Percentiles rank a stretch among this genome's conserved stretches.
These are phyloP conservation scores for Iodosphaeria phyllophila DNA, from an alignment of 2,329 filamentous ascomycete species.

Conservation along the genomic window DNA sequence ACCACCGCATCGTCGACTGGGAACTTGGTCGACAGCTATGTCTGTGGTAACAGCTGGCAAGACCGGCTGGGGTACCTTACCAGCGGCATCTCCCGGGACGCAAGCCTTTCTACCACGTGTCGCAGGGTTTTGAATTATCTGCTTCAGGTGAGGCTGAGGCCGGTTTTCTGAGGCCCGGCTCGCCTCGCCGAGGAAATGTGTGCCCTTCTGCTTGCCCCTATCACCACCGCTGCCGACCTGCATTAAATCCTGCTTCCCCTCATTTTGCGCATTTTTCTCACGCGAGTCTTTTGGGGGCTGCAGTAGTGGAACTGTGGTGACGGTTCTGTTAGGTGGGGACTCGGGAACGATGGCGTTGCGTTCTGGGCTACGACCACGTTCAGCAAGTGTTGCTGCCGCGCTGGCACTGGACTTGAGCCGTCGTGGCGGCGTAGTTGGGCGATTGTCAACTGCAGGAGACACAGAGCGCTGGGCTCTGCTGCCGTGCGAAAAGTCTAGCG, in stretches of 20 bases:
- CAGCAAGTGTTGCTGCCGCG: no score
- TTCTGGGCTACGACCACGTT: no score
- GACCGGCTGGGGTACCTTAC: conserved; percentile 22
- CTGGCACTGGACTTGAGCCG: no score
- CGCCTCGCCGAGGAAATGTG: background rate
- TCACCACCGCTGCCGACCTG: no score
- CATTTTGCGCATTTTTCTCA: background rate
- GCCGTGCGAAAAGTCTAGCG: no score
- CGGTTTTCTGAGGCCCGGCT: background rate
- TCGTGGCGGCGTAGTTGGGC: no score
- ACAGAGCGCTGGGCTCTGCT: no score
- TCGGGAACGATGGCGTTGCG: no score
- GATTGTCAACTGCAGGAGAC: no score
- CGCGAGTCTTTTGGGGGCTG: background rate
- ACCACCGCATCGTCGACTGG: background rate
- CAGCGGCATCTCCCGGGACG: conserved; percentile 29
- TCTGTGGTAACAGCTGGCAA: conserved; percentile 7
- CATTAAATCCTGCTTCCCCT: background rate
- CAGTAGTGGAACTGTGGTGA: background rate
- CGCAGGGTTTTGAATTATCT: conserved; percentile 24
- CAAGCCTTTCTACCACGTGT: conserved; percentile 34
- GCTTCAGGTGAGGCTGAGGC: conserved; percentile 1
- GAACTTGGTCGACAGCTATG: background rate
- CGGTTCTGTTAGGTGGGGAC: no score
- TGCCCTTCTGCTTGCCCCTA: background rate